Evolutionary conservation across 257 asterid species (phyloP), one percentile per base, ranked within the genome.

Genomic region (Capsicum baccatum): DNA sequence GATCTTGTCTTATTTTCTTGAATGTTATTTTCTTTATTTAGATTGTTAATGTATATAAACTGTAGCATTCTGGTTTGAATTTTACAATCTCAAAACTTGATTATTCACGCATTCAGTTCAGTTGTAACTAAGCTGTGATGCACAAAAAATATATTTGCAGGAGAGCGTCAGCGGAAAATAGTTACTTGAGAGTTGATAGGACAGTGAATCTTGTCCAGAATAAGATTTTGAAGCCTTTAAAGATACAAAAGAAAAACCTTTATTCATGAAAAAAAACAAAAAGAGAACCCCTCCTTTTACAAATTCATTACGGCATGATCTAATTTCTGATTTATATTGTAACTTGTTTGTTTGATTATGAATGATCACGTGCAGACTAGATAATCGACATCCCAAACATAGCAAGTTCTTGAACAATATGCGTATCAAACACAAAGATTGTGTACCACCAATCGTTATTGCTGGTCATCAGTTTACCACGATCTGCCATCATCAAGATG

Each of bases 401-500:
- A 89, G 87, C 91, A 95, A 94, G 88, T 91, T 94, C 86, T 88
- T 95, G 76, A 94, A 86, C 69, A 81, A 42, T 86, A 88, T 92
- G 94, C 91, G 92, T 88, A 80, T 58, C 80, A 93, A 88, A 87
- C 90, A 93, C 92, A 92, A 85, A 89, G 92, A 90, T 76, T 88
- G 92, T 15, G 88, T 94, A 17, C 98, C 98, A 12, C 94, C 95
- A 33, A 89, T 92, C 80, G 88, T 94, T 80, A 95, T 95, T 83
- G 85, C 94, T 35, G 98, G 91, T 12, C 95, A 95, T 86, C 93
- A 88, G 87, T 94, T 92, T 88, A 93, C 98, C 78, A 83, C 88
- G 92, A 91, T 91, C 57, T 89, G 93, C 90, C 97, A 93, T 90
- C 96, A 92, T 86, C 98, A 95, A 84, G 84, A 89, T 35, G 98